phyloP scores from a whole-genome alignment of 805 yeast genomes.

The Blastobotrys attinorum region DNA sequence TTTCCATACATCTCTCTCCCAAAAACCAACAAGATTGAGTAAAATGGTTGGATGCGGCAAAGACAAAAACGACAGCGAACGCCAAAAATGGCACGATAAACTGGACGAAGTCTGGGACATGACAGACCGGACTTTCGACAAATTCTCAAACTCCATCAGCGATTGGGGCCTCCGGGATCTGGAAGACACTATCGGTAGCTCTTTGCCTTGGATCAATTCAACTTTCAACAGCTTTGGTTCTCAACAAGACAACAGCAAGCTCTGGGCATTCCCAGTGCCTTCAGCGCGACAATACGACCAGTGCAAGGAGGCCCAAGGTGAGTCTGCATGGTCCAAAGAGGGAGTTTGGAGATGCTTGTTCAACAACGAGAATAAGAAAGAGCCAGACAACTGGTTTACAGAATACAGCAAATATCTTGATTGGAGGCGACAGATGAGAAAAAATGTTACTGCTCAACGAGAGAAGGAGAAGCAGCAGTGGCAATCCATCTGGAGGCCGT shows the following conservation, averaged over 20 bases:
- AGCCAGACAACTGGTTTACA: slow-evolving; percentile 42
- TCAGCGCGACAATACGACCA: slow-evolving; percentile 47
- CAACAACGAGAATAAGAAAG: slow-evolving; percentile 40
- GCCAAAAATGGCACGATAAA: slow-evolving; percentile 1
- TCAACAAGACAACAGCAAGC: neutral
- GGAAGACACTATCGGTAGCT: slow-evolving; percentile 3
- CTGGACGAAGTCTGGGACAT: slow-evolving; percentile 12
- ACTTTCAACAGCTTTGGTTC: neutral
- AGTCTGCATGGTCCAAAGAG: slow-evolving; percentile 69
- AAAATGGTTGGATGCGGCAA: no score
- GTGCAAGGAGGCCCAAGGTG: slow-evolving; percentile 60
- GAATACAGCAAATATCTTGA: slow-evolving; percentile 57
- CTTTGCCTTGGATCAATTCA: slow-evolving; percentile 5
- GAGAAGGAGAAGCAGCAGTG: slow-evolving; percentile 3
- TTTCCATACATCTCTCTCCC: no score
- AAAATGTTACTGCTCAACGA: slow-evolving; percentile 4
- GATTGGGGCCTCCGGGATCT: neutral
- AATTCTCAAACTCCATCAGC: slow-evolving; percentile 7
- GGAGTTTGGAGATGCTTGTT: slow-evolving; percentile 92
- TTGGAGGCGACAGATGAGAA: slow-evolving; percentile 52
- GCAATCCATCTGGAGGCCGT: slow-evolving; percentile 3
- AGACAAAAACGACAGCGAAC: slow-evolving; percentile 4
- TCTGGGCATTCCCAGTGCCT: slow-evolving; percentile 51
- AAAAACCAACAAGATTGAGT: no score
- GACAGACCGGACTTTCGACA: slow-evolving; percentile 12